Conservation (phyloP, 257 asterid species). For the Jacaranda mimosifolia region DNA sequence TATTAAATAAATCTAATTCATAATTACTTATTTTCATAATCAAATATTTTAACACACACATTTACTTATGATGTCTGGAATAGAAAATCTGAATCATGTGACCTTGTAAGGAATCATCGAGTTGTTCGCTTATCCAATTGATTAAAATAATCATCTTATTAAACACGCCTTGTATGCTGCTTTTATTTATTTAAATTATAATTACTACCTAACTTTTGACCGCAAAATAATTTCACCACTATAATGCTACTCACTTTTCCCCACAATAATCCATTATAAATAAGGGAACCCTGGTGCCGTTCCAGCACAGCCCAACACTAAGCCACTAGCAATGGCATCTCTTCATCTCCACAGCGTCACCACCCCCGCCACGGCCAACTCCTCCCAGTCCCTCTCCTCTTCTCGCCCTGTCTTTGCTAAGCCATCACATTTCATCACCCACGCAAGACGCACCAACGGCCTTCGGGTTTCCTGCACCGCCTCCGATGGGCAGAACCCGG, state of each 20-base stretch:
- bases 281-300: background rate
- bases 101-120: too few relatives aligned
- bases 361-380: slow-evolving; percentile 1
- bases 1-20: too few relatives aligned
- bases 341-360: background rate
- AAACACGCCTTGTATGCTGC: background rate
- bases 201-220: too few relatives aligned
- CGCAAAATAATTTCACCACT: too few relatives aligned
- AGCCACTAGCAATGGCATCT: background rate
- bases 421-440: slow-evolving; percentile 18
- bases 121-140: background rate
- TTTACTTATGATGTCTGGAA: too few relatives aligned
- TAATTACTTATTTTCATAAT: too few relatives aligned
- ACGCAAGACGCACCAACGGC: background rate
- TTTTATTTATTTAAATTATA: too few relatives aligned
- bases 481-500: background rate
- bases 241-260: too few relatives aligned
- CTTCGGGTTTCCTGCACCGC: background rate
- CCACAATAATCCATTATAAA: background rate
- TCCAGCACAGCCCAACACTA: background rate
- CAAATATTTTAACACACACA: too few relatives aligned
- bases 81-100: too few relatives aligned
- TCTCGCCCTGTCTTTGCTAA: background rate
- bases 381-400: background rate
- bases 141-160: background rate